Conservation (phyloP, 108 stramenopile genomes). For the Pseudonitzschia delicatissima region DNA sequence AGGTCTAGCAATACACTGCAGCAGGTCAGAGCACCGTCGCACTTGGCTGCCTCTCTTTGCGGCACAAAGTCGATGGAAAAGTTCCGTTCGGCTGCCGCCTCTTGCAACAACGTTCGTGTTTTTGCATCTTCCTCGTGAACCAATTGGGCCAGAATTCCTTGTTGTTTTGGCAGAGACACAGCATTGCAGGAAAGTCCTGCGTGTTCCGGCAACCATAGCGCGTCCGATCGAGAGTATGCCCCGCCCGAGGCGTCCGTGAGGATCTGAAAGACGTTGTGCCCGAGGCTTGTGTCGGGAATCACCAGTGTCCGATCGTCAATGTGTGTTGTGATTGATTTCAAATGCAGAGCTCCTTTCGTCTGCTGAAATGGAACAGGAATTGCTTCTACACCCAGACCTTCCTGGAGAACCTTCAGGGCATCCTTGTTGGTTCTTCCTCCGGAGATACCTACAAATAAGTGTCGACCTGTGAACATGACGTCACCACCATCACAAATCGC, state of each 20-base stretch:
- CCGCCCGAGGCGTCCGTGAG: conserved; percentile 40
- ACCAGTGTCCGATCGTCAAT: conserved; percentile 55
- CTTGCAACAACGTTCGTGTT: conserved; percentile 37
- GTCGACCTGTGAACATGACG: conserved; percentile 58
- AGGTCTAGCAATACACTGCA: conserved; percentile 34
- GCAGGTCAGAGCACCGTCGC: conserved; percentile 72
- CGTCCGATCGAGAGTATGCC: conserved; percentile 44
- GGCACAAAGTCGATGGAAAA: conserved; percentile 44
- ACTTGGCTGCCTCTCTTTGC: conserved; percentile 62
- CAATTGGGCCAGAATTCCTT: conserved; percentile 55
- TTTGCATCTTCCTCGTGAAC: conserved; percentile 17
- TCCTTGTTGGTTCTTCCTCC: conserved; percentile 49
- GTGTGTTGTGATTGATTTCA: conserved; percentile 68
- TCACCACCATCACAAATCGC: conserved; percentile 67
- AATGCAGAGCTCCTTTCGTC: conserved; percentile 45
- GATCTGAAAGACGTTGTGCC: conserved; percentile 29
- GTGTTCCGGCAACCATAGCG: conserved; percentile 28
- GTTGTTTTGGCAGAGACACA: conserved; percentile 37
- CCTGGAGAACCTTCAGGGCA: conserved; percentile 37
- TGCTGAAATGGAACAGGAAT: conserved; percentile 34
- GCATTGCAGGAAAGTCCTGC: conserved; percentile 54
- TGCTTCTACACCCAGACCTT: conserved; percentile 33
- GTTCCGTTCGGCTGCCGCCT: conserved; percentile 39
- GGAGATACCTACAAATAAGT: conserved; percentile 67
- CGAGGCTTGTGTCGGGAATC: conserved; percentile 36